Percentiles rank a stretch among this genome's conserved stretches.
phyloP scores from a whole-genome alignment of 345 rosid genomes.

The Firmiana major region DNA sequence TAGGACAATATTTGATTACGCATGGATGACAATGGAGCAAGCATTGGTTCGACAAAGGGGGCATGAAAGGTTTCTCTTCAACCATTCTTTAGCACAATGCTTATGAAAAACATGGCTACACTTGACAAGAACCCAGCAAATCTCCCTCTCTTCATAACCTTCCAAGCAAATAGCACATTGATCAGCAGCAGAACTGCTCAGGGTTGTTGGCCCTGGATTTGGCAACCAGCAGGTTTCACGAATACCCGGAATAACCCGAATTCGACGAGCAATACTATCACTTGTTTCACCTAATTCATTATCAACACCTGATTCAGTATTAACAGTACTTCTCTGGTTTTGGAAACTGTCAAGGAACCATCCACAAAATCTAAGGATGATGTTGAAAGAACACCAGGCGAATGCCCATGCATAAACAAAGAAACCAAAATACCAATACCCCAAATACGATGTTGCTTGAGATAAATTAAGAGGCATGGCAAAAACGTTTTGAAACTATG shows the following conservation, averaged over 20 bases:
- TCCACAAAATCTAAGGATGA: background rate
- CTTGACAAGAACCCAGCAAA: background rate
- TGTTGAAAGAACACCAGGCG: background rate
- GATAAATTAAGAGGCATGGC: background rate
- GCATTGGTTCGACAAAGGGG: background rate
- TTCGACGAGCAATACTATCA: background rate
- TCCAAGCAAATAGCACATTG: slow-evolving; percentile 11
- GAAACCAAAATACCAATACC: background rate
- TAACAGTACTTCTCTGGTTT: background rate
- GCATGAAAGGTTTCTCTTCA: background rate
- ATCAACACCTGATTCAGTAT: too few species aligned
- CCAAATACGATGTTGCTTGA: too few species aligned
- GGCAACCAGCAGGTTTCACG: background rate
- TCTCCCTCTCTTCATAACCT: background rate
- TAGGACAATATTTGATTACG: background rate
- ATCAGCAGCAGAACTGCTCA: background rate
- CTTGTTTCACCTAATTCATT: background rate
- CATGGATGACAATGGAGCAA: background rate
- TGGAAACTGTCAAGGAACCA: background rate
- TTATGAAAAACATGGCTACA: background rate
- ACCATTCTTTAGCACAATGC: too few species aligned
- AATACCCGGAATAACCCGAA: background rate
- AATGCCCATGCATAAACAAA: background rate
- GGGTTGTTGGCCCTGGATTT: background rate
- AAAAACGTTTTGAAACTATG: background rate